Percentiles rank a stretch among this genome's conserved stretches.
phyloP scores from a whole-genome alignment of 2,329 filamentous ascomycete species.

The Colletotrichum falcatum region DNA sequence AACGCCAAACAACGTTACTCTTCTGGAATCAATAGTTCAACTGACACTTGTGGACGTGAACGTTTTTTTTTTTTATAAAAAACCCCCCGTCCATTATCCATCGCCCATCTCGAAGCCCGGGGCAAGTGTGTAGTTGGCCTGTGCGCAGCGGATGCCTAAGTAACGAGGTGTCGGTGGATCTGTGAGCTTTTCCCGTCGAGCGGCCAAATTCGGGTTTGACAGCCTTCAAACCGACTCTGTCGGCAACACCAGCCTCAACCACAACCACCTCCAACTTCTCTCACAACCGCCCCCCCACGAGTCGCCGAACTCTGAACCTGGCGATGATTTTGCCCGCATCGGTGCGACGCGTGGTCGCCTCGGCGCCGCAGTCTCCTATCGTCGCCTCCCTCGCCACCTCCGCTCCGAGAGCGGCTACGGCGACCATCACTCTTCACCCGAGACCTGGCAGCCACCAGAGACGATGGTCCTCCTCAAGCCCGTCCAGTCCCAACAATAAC shows the following conservation, averaged over 20 bases:
- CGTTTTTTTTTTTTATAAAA: too few relatives aligned
- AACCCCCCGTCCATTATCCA: too few relatives aligned
- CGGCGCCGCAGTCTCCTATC: conserved; percentile 59
- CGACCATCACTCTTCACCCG: conserved; percentile 47
- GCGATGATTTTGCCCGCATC: conserved; percentile 62
- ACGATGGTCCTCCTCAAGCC: conserved; percentile 71
- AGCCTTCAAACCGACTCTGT: conserved; percentile 49
- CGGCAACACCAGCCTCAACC: conserved; percentile 44
- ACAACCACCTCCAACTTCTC: conserved; percentile 17
- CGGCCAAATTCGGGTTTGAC: conserved; percentile 53
- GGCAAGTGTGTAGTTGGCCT: conserved; percentile 19
- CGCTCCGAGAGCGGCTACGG: conserved; percentile 54
- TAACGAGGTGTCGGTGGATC: conserved; percentile 36
- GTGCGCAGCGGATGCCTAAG: conserved; percentile 33
- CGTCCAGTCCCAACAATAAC: conserved; percentile 70
- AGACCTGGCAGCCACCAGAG: conserved; percentile 58
- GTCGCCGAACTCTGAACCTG: conserved; percentile 42
- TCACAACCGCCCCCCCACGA: conserved; percentile 17
- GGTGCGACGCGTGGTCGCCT: conserved; percentile 65
- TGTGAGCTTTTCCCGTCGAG: conserved; percentile 51
- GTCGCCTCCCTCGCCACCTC: conserved; percentile 57
- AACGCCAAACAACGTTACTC: conserved; percentile 10
- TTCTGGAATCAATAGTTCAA: background rate
- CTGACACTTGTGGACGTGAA: background rate
- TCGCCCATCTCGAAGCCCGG: conserved; percentile 6